Evolutionary conservation across 768 basidiomycete species (phyloP), one percentile per base, ranked within the genome.

Genomic region (Tulasnella sp.): DNA sequence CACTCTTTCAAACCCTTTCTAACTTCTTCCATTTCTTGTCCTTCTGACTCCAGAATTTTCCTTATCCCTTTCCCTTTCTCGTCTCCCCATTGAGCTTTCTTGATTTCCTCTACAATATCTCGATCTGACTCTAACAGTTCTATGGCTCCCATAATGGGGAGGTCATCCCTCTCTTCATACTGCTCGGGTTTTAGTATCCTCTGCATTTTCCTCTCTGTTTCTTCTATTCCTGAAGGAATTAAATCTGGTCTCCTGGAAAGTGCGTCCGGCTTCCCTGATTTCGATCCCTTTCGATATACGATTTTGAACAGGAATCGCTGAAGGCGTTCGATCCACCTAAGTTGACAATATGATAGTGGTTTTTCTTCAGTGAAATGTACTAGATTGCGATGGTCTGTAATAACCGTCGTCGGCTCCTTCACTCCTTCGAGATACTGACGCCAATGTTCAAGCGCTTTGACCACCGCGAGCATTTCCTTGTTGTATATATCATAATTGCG

Each of bases 141-240:
- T n/a, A n/a, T n/a, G n/a, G n/a, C n/a, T n/a, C n/a, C n/a, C n/a
- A n/a, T n/a, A n/a, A n/a, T n/a, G n/a, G n/a, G n/a, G n/a, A n/a
- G n/a, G n/a, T n/a, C n/a, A n/a, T n/a, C n/a, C n/a, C n/a, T n/a
- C n/a, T n/a, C n/a, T n/a, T n/a, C n/a, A n/a, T n/a, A n/a, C n/a
- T n/a, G n/a, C n/a, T n/a, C n/a, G n/a, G n/a, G n/a, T n/a, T n/a
- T n/a, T n/a, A n/a, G 29, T 28, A 35, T 4, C 53, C 41, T 27
- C 46, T 37, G 50, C 63, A 63, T 4, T 29, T 28, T 0, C 58
- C 50, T 51, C 64, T 64, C 3, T 42, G 24, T 3, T 24, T 3
- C 29, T 64, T 53, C 43, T 63, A 65, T n/a, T 51, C 25, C 12
- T 54, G 22, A 29, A 64, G 48, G 41, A 58, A 58, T 20, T 33